Conservation (phyloP, 352 stramenopile species). For the Peronospora destructor region DNA sequence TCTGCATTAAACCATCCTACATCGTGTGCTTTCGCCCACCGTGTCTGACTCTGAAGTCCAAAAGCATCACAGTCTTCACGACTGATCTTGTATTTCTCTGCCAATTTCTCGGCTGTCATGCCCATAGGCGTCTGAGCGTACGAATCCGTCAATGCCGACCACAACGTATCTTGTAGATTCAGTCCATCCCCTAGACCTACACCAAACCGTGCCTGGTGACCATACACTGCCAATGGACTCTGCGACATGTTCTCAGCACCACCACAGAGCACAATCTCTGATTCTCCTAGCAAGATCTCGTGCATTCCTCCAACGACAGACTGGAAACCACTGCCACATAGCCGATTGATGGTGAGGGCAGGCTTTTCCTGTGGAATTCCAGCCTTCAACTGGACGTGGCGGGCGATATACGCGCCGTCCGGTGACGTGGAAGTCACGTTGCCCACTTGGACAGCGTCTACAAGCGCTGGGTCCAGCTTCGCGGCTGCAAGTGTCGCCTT, state of each 20-base stretch:
- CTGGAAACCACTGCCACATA: constrained; percentile 97
- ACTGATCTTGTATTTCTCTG: constrained; percentile 90
- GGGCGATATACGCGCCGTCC: constrained; percentile 91
- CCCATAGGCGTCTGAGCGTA: constrained; percentile 95
- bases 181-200: constrained; percentile 89
- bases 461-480: constrained; percentile 77
- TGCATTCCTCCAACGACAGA: constrained; percentile 90
- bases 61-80: constrained; percentile 94
- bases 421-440: constrained; percentile 94
- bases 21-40: constrained; percentile 88
- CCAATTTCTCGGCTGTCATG: constrained; percentile 98
- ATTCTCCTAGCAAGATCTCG: constrained; percentile 87
- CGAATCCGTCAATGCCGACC: constrained; percentile 94
- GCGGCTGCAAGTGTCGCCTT: constrained; percentile 75
- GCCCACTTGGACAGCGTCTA: constrained; percentile 93
- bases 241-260: constrained; percentile 95
- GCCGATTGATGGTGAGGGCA: constrained; percentile 94
- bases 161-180: constrained; percentile 93
- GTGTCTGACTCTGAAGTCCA: constrained; percentile 89
- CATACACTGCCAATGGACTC: constrained; percentile 88
- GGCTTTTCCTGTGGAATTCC: constrained; percentile 86
- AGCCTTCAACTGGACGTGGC: constrained; percentile 91
- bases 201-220: constrained; percentile 90
- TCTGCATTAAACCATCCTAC: constrained; percentile 92
- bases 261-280: constrained; percentile 86